Percentiles rank a stretch among this genome's conserved stretches.
phyloP scores from a whole-genome alignment of 805 yeast species.

The Candida sonorensis region DNA sequence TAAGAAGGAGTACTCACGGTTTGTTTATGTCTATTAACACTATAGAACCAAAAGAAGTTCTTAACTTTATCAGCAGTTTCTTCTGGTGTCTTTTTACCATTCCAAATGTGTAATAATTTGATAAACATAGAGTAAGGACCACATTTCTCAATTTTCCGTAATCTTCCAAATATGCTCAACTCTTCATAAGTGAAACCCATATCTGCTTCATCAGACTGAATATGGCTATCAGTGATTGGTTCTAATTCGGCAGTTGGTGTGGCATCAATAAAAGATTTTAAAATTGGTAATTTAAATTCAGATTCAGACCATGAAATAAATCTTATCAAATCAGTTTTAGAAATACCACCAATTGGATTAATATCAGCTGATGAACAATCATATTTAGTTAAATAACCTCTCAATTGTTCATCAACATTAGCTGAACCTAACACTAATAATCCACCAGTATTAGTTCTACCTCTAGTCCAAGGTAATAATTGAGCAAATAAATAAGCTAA shows the following conservation, averaged over 20 bases:
- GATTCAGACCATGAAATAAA: slow-evolving; percentile 76
- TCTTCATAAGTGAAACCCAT: slow-evolving; percentile 99
- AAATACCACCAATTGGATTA: slow-evolving; percentile 98
- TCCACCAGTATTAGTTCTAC: slow-evolving; percentile 62
- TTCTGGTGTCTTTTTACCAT: slow-evolving; percentile 72
- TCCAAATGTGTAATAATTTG: slow-evolving; percentile 88
- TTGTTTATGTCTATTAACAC: slow-evolving; percentile 93
- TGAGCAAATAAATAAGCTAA: slow-evolving; percentile 90
- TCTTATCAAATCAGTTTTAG: slow-evolving; percentile 84
- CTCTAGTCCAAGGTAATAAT: slow-evolving; percentile 89
- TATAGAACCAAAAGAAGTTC: slow-evolving; percentile 86
- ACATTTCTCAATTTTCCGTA: slow-evolving; percentile 87
- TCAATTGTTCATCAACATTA: slow-evolving; percentile 91
- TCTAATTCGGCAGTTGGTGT: slow-evolving; percentile 98
- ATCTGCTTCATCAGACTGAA: slow-evolving; percentile 93
- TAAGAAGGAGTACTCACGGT: slow-evolving; percentile 96
- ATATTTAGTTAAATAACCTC: slow-evolving; percentile 94
- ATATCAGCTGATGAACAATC: slow-evolving; percentile 97
- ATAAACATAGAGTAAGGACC: slow-evolving; percentile 96
- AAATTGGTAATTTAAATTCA: slow-evolving; percentile 67
- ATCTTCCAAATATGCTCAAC: slow-evolving; percentile 79
- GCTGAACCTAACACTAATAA: slow-evolving; percentile 91
- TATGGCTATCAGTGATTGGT: slow-evolving; percentile 87
- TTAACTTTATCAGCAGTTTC: slow-evolving; percentile 91
- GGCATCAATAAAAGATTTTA: slow-evolving; percentile 76